Evolutionary conservation across 2,329 filamentous ascomycete genomes (phyloP), one percentile per base, ranked within the genome.

Genomic region (Claviceps africana): DNA sequence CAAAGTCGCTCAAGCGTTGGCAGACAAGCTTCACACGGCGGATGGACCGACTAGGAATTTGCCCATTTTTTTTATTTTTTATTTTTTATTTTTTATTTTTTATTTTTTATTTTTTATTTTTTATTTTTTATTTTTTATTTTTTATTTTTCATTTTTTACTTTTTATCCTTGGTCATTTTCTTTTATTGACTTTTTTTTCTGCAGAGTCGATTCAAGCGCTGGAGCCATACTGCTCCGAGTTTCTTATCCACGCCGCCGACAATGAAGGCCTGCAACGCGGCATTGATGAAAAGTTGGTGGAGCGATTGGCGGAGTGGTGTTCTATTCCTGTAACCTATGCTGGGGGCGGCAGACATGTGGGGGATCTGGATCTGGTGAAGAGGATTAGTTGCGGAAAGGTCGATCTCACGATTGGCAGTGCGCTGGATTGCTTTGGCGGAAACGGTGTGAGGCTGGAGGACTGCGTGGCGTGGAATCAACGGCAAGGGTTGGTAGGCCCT

Each of bases 181-280:
- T n/a, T 19, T 30, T 19, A 21, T 47, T 47, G n/a, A 47, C 44
- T 31, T 11, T 28, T 11, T 28, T 19, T 13, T 13, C 28, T 17
- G n/a, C 62, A 94, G 91, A 86, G 58, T 86, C 86, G 5, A 94
- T 97, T 62, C 74, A 76, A 53, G 72, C 79, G 42, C 78, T 97
- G 25, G 88, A 95, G 62, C 89, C 89, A 6, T 93, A 93, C 69
- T 97, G 93, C 72, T 88, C 86, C 56, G 93, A 98, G 67, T 97
- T 98, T 64, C 78, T 98, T 51, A 93, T 98, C 63, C 93, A 98
- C 66, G 93, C 93, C 17, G 93, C 93, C 43, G 93, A 98, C 67
- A 93, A 95, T 57, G 93, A 98, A 70, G 93, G 93, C 13, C 74
- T 97, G 44, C 93, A 97, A 67, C 79, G 81, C 61, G 93, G 93